Conservation (phyloP, 352 stramenopile genomes). For the Phytophthora ohioensis region DNA sequence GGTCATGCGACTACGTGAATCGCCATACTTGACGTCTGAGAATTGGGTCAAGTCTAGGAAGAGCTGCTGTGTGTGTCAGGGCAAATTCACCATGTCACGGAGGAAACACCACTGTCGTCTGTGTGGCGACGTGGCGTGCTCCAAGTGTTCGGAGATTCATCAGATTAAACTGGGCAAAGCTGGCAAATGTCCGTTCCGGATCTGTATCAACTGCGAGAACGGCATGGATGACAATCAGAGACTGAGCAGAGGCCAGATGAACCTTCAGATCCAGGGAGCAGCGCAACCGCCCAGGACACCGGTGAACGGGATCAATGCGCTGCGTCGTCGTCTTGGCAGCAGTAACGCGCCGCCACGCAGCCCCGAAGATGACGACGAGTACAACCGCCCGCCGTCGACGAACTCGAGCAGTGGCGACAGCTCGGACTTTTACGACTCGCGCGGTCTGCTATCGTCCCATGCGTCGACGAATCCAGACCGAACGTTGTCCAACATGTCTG, state of each 20-base stretch:
- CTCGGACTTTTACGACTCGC: slow-evolving; percentile 51
- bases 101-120: slow-evolving; percentile 81
- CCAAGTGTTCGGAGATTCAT: slow-evolving; percentile 75
- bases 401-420: slow-evolving; percentile 52
- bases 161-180: slow-evolving; percentile 67
- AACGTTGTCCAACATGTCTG: slow-evolving; percentile 40
- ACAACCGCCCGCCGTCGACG: slow-evolving; percentile 32
- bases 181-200: slow-evolving; percentile 64
- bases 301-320: slow-evolving; percentile 27
- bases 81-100: slow-evolving; percentile 62
- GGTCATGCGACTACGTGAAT: slow-evolving; percentile 67
- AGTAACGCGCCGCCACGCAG: slow-evolving; percentile 10
- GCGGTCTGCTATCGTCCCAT: slow-evolving; percentile 38
- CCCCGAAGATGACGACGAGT: slow-evolving; percentile 42
- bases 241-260: slow-evolving; percentile 32
- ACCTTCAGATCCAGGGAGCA: slow-evolving; percentile 18
- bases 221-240: slow-evolving; percentile 42
- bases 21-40: slow-evolving; percentile 59
- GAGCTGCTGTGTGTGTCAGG: slow-evolving; percentile 64
- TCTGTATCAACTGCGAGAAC: slow-evolving; percentile 62
- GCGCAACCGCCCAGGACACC: slow-evolving; percentile 30
- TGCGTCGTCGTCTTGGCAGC: slow-evolving; percentile 36
- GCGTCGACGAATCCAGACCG: slow-evolving; percentile 23
- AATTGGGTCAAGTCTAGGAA: slow-evolving; percentile 74
- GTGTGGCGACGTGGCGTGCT: slow-evolving; percentile 74